A percentile compares a stretch with the other conserved stretches of the same genome.
Evolutionary conservation across 208 protist species (phyloP).

Genomic region (Leishmania guyanensis): DNA sequence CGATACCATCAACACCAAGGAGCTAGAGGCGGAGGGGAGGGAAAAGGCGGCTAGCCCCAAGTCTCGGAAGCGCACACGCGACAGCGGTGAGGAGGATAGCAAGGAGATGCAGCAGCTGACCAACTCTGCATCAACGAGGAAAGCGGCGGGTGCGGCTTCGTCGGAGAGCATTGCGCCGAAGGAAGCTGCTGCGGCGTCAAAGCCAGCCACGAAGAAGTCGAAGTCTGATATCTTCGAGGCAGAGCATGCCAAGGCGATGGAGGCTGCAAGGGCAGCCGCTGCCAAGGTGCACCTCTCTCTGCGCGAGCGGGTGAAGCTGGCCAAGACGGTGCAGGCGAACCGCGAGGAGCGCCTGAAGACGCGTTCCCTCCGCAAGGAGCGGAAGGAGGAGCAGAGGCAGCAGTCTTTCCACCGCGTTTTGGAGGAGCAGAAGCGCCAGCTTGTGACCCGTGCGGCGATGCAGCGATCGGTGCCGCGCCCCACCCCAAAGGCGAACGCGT

Average conservation of each 20-base stretch:
- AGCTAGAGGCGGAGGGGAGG: neutral
- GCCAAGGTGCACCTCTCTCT: conserved; percentile 55
- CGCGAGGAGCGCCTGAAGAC: conserved; percentile 52
- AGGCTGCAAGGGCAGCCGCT: conserved; percentile 59
- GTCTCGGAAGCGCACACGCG: conserved; percentile 9
- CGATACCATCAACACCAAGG: neutral
- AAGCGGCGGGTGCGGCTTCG: neutral
- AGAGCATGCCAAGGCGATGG: conserved; percentile 59
- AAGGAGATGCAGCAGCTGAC: neutral
- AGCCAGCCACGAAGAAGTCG: conserved; percentile 4
- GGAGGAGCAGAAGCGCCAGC: conserved; percentile 79
- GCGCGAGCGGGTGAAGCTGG: conserved; percentile 49
- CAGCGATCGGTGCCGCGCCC: conserved; percentile 10
- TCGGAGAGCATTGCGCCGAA: neutral
- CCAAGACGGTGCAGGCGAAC: conserved; percentile 57
- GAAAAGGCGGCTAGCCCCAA: neutral
- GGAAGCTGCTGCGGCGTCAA: conserved; percentile 6
- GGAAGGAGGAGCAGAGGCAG: conserved; percentile 48
- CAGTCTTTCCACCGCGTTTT: conserved; percentile 74
- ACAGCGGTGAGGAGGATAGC: neutral
- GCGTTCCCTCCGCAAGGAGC: conserved; percentile 43
- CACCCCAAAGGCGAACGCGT: conserved; percentile 1
- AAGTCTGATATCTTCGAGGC: conserved; percentile 44
- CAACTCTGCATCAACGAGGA: neutral
- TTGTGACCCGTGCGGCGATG: conserved; percentile 59